These are phyloP conservation scores for Candida frijolesensis DNA, from an alignment of 1,139 yeast genomes.

Conservation along the genomic window DNA sequence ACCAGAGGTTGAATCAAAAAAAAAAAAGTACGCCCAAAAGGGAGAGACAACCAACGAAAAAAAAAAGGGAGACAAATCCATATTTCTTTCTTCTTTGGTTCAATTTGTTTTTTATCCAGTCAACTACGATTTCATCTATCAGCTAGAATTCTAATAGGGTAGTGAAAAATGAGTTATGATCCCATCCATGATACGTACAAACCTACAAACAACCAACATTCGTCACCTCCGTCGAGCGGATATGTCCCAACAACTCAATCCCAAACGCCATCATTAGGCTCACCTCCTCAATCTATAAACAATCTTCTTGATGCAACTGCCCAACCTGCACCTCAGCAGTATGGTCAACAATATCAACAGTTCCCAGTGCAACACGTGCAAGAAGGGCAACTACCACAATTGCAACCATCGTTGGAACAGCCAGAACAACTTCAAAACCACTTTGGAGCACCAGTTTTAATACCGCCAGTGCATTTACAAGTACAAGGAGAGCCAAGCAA, in stretches of 20 bases:
- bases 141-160: neutral
- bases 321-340: neutral
- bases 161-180: slow-evolving; percentile 30
- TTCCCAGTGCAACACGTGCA: neutral
- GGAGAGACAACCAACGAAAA: neutral
- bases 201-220: slow-evolving; percentile 10
- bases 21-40: neutral
- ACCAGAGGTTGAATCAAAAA: slow-evolving; percentile 4
- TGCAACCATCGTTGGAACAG: neutral
- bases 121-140: neutral
- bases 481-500: neutral
- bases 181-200: slow-evolving; percentile 33
- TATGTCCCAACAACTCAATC: slow-evolving; percentile 2
- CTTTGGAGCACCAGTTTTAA: neutral
- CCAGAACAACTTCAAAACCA: neutral
- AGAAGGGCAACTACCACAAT: neutral
- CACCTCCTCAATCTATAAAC: slow-evolving; percentile 11
- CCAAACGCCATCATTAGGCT: neutral
- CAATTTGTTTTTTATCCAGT: neutral
- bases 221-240: neutral
- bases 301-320: slow-evolving; percentile 1
- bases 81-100: neutral
- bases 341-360: neutral
- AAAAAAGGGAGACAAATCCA: neutral
- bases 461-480: neutral